Conservation (phyloP, 257 asterid genomes). For the Petunia secreta region DNA sequence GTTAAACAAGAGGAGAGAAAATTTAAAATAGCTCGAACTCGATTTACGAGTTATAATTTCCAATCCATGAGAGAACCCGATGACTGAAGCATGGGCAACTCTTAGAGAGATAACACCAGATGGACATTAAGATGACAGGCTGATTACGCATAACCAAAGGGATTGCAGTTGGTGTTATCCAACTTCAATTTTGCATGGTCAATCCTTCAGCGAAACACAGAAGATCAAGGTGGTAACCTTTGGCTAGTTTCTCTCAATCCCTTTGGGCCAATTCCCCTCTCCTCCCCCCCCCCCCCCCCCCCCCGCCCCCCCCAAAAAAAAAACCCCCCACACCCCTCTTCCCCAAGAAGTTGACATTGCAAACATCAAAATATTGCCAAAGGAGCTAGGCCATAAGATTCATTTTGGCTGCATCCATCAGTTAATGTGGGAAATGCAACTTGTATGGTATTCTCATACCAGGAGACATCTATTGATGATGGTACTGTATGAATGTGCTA, state of each 20-base stretch:
- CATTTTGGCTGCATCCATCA: background rate
- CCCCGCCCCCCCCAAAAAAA: too few relatives aligned
- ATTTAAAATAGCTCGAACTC: background rate
- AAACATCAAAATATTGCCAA: slow-evolving; percentile 12
- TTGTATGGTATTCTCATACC: background rate
- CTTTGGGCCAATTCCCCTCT: background rate
- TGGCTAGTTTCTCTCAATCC: background rate
- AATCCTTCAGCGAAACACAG: background rate
- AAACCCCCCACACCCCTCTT: background rate
- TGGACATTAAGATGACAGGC: slow-evolving; percentile 16
- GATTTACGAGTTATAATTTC: background rate
- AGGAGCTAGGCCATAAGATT: background rate
- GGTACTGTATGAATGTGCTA: background rate
- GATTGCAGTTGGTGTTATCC: background rate
- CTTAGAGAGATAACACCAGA: background rate
- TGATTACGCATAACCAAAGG: slow-evolving; percentile 14
- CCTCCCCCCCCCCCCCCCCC: background rate
- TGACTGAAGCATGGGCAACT: background rate
- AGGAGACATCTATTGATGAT: background rate
- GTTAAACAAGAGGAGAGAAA: slow-evolving; percentile 12
- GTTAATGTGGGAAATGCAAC: slow-evolving; percentile 13
- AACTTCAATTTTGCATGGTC: background rate
- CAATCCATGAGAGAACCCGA: slow-evolving; percentile 17
- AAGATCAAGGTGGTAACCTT: background rate
- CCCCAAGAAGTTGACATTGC: background rate